Conservation (phyloP, 495 filamentous ascomycete genomes). For the Penicillium flavigenum region DNA sequence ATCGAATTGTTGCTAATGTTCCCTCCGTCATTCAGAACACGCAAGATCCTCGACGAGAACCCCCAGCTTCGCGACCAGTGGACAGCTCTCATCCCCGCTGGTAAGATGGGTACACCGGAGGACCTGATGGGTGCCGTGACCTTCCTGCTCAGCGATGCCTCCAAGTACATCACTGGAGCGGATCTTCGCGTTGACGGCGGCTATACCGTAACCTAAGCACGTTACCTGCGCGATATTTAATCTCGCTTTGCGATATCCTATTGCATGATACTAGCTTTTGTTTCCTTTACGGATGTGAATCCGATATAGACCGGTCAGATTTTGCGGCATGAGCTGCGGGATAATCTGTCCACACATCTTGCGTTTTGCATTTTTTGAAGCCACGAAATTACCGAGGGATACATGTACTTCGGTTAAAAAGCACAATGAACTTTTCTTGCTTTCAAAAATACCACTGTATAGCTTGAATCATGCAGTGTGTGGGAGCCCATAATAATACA, state of each 20-base stretch:
- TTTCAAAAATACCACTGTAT: neutral
- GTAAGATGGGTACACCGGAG: constrained; percentile 87
- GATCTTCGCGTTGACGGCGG: constrained; percentile 90
- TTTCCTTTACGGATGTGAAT: neutral
- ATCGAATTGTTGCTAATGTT: constrained; percentile 30
- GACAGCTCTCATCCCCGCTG: constrained; percentile 86
- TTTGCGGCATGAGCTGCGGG: neutral
- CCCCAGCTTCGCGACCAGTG: constrained; percentile 82
- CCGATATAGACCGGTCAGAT: neutral
- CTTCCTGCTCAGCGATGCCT: constrained; percentile 85
- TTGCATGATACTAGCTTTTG: neutral
- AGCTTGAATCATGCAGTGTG: neutral
- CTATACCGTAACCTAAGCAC: constrained; percentile 76
- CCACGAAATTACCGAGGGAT: neutral
- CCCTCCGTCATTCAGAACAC: constrained; percentile 57
- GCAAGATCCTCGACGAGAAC: constrained; percentile 92
- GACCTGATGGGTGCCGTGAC: constrained; percentile 93
- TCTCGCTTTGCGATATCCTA: neutral
- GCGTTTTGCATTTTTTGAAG: neutral
- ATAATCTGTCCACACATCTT: neutral
- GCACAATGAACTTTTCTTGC: neutral
- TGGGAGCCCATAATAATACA: neutral
- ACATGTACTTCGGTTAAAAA: neutral
- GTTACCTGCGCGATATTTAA: neutral
- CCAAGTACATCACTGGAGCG: constrained; percentile 82